These are phyloP conservation scores for Cordyceps fumosorosea DNA, from an alignment of 2,329 filamentous ascomycete genomes.

Conservation along the genomic window DNA sequence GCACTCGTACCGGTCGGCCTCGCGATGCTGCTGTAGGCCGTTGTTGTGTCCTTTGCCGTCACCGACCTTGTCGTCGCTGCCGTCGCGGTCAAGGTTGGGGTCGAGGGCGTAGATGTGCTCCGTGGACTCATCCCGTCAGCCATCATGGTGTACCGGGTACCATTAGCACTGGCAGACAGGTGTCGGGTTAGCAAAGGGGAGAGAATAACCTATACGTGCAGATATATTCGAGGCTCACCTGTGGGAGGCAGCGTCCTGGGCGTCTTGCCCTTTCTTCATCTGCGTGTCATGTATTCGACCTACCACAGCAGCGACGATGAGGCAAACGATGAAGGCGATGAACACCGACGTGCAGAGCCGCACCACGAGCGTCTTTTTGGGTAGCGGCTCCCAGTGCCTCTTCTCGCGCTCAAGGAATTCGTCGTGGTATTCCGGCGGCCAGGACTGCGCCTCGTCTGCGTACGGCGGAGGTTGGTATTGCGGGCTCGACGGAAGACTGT, in stretches of 20 bases:
- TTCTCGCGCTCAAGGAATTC: not conserved
- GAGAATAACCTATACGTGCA: not conserved
- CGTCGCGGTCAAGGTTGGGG: too few species aligned
- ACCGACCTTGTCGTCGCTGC: not conserved
- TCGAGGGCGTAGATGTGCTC: not conserved
- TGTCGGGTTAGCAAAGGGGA: not conserved
- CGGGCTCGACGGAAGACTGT: conserved; percentile 1
- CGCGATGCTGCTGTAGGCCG: not conserved
- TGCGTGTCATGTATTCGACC: not conserved
- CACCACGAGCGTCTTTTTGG: not conserved
- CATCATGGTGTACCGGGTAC: not conserved
- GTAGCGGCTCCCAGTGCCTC: not conserved
- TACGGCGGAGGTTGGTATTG: conserved; percentile 7
- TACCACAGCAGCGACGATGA: not conserved
- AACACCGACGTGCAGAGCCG: not conserved
- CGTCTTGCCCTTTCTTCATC: not conserved
- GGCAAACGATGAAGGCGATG: conserved; percentile 4
- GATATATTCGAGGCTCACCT: not conserved
- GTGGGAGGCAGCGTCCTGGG: not conserved
- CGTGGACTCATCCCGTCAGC: not conserved
- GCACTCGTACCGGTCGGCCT: not conserved
- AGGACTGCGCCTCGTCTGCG: not conserved
- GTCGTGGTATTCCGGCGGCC: conserved; percentile 1
- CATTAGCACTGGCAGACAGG: not conserved
- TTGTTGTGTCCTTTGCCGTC: not conserved